Evolutionary conservation across 805 yeast genomes (phyloP), one percentile per base, ranked within the genome.

Genomic region (Cyberlindnera samutprakarnensis): DNA sequence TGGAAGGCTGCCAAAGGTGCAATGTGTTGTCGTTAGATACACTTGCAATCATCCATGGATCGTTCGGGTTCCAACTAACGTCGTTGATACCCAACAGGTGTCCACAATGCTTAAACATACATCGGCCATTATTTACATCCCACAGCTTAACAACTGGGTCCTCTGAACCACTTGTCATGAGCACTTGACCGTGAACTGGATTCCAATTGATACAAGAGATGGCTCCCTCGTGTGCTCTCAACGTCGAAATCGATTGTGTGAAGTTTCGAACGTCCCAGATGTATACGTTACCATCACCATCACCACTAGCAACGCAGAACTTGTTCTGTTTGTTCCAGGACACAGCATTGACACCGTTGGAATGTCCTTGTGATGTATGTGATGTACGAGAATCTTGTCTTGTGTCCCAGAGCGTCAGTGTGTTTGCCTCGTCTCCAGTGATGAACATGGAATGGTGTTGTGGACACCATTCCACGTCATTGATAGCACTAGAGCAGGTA

Each of bases 81-180:
- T 87, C 96, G 42, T 80, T 82, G 3, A 88, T 84, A 4, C 90
- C 87, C n/a, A 80, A 62, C 70, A 79, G 69, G 54, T 88, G 97
- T 0, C 96, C 96, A 4, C 77, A 79, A 56, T 88, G 97, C 4
- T 67, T 64, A 49, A 88, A 87, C 32, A 69, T 47, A 31, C 44
- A 54, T 14, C 52, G 49, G 2, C 45, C 53, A 1, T 31, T 49
- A 4, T 47, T 46, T 4, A 72, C 50, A 45, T 82, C 81, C 72
- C 78, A 76, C 3, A 85, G 23, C 45, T 72, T 74, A 8, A 79
- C 86, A 28, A 66, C 45, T 2, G 73, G 71, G 45, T 78, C 86
- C 2, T 71, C 70, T n/a, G 78, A 75, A 0, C 78, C 73, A 0
- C 82, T 75, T 4, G 77, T 62, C 0, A 84, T 88, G 7, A 86